Evolutionary conservation across 225 moss, liverwort and hornwort species (phyloP), one percentile per base, ranked within the genome.

Genomic region (Takakia lepidozioides): DNA sequence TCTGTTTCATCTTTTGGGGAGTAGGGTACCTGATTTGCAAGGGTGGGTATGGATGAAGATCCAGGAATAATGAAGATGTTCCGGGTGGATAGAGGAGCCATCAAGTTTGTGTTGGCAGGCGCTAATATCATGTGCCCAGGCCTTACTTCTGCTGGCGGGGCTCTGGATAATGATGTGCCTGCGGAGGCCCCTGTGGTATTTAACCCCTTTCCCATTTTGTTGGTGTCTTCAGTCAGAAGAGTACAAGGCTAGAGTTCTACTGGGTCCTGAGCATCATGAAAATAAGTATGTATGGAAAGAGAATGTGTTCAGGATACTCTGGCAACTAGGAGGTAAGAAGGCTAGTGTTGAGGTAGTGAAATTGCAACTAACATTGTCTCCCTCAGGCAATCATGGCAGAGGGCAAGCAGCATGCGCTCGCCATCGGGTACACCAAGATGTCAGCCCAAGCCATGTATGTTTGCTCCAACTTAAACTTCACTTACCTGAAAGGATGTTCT

Each of bases 91-190:
- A 81, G 85, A 72, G 95, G 95, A 63, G 95, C 95, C 27, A 98
- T 98, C 44, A 98, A 87, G 69, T 98, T 87, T 54, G 95, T 98
- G 24, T 51, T 98, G 69, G 87, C 95, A 5, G 95, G 95, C 29
- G 95, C 95, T 27, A 98, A 91, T 16, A 91, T 98, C 37, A 98
- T 98, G 95, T 98, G 95, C 45, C 95, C 95, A 5, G 95, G 95
- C 24, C 68, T 98, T 62, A 98, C 95, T 56, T 98, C 95, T 32
- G 69, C 90, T 43, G 95, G 95, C 55, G 95, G 95, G 38, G 85
- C 70, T 15, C 49, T 98, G 19, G 90, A 98, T 51, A 71, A 56
- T 20, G 84, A 82, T 9, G 75, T 98, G 29, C 38, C 67, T 38
- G 80, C 63, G 43, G 91, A 98, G 54, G 68, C 85, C 2, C 95